Evolutionary conservation across 2,329 filamentous ascomycete species (phyloP), one percentile per base, ranked within the genome.

Genomic region (Cladosporium sp.): DNA sequence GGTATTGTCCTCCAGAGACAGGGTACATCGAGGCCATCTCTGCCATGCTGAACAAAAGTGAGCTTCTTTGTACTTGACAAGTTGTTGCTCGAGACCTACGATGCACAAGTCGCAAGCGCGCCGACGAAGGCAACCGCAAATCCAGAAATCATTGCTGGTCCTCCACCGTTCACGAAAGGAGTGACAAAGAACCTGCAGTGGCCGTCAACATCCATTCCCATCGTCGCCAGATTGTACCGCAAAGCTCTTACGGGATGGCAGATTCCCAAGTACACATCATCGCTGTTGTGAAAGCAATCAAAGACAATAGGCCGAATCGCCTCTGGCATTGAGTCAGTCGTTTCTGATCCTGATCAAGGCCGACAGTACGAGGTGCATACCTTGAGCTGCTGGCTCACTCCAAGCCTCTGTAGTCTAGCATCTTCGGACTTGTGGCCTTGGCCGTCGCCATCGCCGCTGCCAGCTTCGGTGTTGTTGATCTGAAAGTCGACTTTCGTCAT

Each of bases 21-120:
- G 80, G 80, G 11, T 72, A 79, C 78, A 81, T 81, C 4, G 80
- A 81, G 36, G 78, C 59, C 26, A 32, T 51, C 28, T 62, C 59
- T 26, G 59, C 59, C 57, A 59, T 47, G 8, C 41, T 47, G n/a
- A 12, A 47, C 1, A 12, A 21, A 47, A 11, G 41, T 47, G 8
- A 47, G 41, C 41, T 21, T 47, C 41, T 10, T 21, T 18, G n/a
- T 47, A 47, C n/a, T 47, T 47, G n/a, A 11, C n/a, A 10, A 12
- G 41, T 11, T 4, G 10, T 47, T 47, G n/a, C 10, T 21, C n/a
- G 41, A 21, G 41, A 47, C 41, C 1, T 21, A 47, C 41, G 41
- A 47, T 24, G 41, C 41, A 24, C 41, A 47, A 47, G n/a, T 47
- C 41, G 41, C 41, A 47, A 47, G 41, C 41, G 41, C 41, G 41